A percentile compares a stretch with the other conserved stretches of the same genome.
Conservation (phyloP, 192 early-diverging fungal genomes). For the Linnemannia elongata region DNA sequence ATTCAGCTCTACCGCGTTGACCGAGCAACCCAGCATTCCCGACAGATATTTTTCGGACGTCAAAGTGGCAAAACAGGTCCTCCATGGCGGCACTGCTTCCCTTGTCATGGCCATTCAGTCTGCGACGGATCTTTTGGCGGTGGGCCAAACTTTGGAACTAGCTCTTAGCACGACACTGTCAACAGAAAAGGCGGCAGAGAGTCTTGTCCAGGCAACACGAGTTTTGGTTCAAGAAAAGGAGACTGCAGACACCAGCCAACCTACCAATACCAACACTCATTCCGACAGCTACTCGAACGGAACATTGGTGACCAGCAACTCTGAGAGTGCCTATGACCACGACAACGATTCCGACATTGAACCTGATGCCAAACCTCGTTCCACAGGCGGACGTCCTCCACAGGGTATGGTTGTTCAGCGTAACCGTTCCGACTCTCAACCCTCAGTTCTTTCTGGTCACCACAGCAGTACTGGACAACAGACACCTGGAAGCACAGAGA, state of each 20-base stretch:
- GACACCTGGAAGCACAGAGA: conserved; percentile 3
- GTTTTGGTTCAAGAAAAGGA: conserved; percentile 49
- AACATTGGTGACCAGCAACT: background rate
- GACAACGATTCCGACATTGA: conserved; percentile 55
- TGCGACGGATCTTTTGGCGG: conserved; percentile 69
- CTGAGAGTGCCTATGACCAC: conserved; percentile 26
- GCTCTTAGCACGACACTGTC: conserved; percentile 35
- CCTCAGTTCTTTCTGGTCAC: conserved; percentile 8
- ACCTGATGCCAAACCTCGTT: conserved; percentile 24
- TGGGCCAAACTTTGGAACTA: conserved; percentile 37
- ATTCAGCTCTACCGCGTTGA: conserved; percentile 44
- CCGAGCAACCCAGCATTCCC: conserved; percentile 34
- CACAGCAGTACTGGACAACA: conserved; percentile 9
- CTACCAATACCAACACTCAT: background rate
- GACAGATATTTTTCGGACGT: conserved; percentile 61
- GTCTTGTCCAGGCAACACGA: conserved; percentile 39
- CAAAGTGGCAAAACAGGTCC: conserved; percentile 69
- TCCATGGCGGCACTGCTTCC: conserved; percentile 73
- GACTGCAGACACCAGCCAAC: conserved; percentile 20
- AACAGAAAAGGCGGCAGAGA: conserved; percentile 25
- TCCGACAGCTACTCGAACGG: conserved; percentile 9
- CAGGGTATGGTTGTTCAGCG: conserved; percentile 7
- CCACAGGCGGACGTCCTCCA: background rate
- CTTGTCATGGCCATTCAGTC: conserved; percentile 71
- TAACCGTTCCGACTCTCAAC: conserved; percentile 31